A percentile compares a stretch with the other conserved stretches of the same genome.
These are phyloP conservation scores for Pulveroboletus sp. DNA, from an alignment of 768 basidiomycete genomes.

Conservation along the genomic window DNA sequence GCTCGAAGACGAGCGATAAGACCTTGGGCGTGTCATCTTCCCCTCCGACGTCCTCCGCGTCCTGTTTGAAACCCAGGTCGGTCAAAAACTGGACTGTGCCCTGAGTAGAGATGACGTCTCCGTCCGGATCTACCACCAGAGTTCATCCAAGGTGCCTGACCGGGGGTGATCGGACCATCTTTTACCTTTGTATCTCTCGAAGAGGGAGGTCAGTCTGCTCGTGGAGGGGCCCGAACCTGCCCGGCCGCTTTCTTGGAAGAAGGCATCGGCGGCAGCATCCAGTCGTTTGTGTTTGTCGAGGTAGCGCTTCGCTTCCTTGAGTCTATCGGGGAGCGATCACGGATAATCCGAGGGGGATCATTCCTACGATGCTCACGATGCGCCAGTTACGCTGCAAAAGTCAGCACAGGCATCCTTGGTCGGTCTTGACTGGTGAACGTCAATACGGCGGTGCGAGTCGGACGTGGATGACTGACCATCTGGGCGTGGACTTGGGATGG, in stretches of 20 bases:
- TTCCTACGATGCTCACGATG: conserved; percentile 48
- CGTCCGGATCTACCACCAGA: conserved; percentile 45
- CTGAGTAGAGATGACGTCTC: conserved; percentile 64
- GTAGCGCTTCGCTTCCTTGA: conserved; percentile 59
- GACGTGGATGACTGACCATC: conserved; percentile 22
- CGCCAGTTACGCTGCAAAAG: conserved; percentile 64
- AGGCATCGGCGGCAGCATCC: conserved; percentile 72
- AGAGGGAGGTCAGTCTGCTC: conserved; percentile 52
- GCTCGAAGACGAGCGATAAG: conserved; percentile 75
- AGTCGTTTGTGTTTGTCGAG: conserved; percentile 65
- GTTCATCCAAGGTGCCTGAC: conserved; percentile 1
- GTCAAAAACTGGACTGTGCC: conserved; percentile 74
- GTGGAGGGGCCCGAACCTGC: conserved; percentile 36
- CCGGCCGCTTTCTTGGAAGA: conserved; percentile 45
- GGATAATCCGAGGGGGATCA: background rate
- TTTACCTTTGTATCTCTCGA: conserved; percentile 68
- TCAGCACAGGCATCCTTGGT: conserved; percentile 46
- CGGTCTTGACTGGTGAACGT: conserved; percentile 20
- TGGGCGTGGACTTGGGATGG: background rate
- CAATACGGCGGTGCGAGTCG: background rate
- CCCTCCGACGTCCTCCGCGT: conserved; percentile 52
- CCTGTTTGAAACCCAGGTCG: conserved; percentile 25
- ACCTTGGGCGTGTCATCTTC: conserved; percentile 74
- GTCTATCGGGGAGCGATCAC: conserved; percentile 21
- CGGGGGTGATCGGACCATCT: conserved; percentile 2